These are phyloP conservation scores for Funneliformis geosporum DNA, from an alignment of 192 early-diverging fungal species.

Conservation along the genomic window DNA sequence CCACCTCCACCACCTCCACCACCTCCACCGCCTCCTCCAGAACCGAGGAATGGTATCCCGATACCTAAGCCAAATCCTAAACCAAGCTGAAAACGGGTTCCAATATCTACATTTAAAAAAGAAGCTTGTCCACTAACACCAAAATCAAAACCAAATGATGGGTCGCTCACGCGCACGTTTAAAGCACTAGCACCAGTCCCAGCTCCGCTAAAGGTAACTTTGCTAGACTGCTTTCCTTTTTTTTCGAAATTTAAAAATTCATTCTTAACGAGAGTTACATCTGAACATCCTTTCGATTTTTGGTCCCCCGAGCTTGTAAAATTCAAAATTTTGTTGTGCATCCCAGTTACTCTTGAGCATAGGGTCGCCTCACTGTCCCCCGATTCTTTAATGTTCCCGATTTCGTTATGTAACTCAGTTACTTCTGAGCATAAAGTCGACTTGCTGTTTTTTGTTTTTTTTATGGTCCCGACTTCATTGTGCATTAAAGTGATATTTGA, in stretches of 20 bases:
- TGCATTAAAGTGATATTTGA: too few relatives aligned
- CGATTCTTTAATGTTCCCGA: neutral
- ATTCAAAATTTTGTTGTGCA: too few relatives aligned
- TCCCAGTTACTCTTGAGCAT: neutral
- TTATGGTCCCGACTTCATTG: neutral
- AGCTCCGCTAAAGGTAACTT: neutral
- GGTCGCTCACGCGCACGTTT: conserved; percentile 5
- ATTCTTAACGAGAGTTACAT: too few relatives aligned
- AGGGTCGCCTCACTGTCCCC: neutral
- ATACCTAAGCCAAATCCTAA: conserved; percentile 21
- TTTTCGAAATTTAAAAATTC: neutral
- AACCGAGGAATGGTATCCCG: too few relatives aligned
- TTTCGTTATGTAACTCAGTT: neutral
- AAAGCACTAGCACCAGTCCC: conserved; percentile 13
- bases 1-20: too few relatives aligned
- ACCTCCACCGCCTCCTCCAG: too few relatives aligned
- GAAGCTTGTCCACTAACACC: conserved; percentile 24
- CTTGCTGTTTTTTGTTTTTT: neutral
- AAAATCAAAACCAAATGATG: conserved; percentile 28
- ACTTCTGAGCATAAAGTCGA: neutral
- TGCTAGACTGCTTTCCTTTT: neutral
- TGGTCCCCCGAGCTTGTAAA: too few relatives aligned
- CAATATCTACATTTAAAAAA: conserved; percentile 15
- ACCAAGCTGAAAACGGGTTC: conserved; percentile 26
- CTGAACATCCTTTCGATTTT: too few relatives aligned